A percentile compares a stretch with the other conserved stretches of the same genome.
phyloP scores from a whole-genome alignment of 2,329 filamentous ascomycete species.

The Fusarium virguliforme region DNA sequence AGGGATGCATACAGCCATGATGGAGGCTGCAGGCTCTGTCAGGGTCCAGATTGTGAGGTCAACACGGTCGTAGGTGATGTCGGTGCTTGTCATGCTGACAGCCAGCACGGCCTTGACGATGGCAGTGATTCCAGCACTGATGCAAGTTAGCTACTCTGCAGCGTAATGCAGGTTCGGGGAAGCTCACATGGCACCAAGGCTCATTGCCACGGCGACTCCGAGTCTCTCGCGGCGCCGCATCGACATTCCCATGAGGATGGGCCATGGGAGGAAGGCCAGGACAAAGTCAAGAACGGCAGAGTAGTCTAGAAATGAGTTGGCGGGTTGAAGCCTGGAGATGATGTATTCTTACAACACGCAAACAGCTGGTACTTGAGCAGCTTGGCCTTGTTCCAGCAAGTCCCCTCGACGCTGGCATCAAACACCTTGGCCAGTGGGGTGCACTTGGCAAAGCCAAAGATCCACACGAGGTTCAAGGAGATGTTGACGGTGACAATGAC shows the following conservation, averaged over 20 bases:
- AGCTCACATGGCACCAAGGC: constrained; percentile 55
- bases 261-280: constrained; percentile 55
- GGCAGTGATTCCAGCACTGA: constrained; percentile 53
- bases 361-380: constrained; percentile 53
- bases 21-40: constrained; percentile 56
- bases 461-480: constrained; percentile 56
- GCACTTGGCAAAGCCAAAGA: constrained; percentile 56
- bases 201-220: constrained; percentile 57
- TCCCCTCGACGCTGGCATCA: constrained; percentile 48
- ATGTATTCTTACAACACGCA: constrained; percentile 51
- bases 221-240: constrained; percentile 55
- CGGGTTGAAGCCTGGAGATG: accelerated
- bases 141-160: constrained; percentile 18
- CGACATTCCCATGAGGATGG: constrained; percentile 54
- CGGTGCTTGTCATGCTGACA: constrained; percentile 53
- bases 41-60: constrained; percentile 58
- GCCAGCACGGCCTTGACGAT: constrained; percentile 57
- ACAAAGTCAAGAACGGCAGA: constrained; percentile 56
- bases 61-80: constrained; percentile 56
- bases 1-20: constrained; percentile 57
- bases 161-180: not conserved
- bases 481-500: constrained; percentile 55
- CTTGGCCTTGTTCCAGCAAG: constrained; percentile 52
- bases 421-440: constrained; percentile 50
- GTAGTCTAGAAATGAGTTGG: constrained; percentile 51